A percentile compares a stretch with the other conserved stretches of the same genome.
Conservation (phyloP, 805 yeast genomes). For the Monosporozyma aquatica region DNA sequence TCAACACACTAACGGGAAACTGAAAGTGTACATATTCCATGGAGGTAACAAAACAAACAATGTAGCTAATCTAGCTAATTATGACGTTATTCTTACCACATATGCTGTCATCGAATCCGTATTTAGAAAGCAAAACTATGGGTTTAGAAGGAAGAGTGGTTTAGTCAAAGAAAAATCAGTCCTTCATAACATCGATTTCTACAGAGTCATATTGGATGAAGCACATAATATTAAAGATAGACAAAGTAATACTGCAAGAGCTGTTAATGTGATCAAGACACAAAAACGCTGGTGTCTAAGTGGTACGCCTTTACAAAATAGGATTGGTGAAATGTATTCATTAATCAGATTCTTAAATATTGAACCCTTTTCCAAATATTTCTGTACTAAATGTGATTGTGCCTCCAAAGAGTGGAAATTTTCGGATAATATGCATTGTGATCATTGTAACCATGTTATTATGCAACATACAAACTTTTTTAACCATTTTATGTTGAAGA, state of each 20-base stretch:
- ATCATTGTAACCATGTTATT: conserved; percentile 78
- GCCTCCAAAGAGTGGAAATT: conserved; percentile 76
- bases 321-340: conserved; percentile 95
- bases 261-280: conserved; percentile 68
- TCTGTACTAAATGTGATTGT: conserved; percentile 90
- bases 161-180: conserved; percentile 66
- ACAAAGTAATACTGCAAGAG: conserved; percentile 85
- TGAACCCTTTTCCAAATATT: conserved; percentile 81
- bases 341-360: conserved; percentile 75
- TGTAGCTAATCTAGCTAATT: conserved; percentile 41
- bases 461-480: conserved; percentile 94
- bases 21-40: conserved; percentile 69
- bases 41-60: conserved; percentile 70
- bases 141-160: conserved; percentile 67
- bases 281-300: conserved; percentile 82
- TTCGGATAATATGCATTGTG: conserved; percentile 75
- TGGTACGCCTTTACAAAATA: conserved; percentile 93
- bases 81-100: conserved; percentile 81
- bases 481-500: conserved; percentile 91
- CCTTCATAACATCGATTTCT: conserved; percentile 65
- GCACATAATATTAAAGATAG: conserved; percentile 97
- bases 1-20: conserved; percentile 62
- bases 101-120: conserved; percentile 88
- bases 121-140: conserved; percentile 71
- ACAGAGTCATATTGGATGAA: conserved; percentile 86